A percentile compares a stretch with the other conserved stretches of the same genome.
phyloP scores from a whole-genome alignment of 805 yeast species.

The Candida berthetii region DNA sequence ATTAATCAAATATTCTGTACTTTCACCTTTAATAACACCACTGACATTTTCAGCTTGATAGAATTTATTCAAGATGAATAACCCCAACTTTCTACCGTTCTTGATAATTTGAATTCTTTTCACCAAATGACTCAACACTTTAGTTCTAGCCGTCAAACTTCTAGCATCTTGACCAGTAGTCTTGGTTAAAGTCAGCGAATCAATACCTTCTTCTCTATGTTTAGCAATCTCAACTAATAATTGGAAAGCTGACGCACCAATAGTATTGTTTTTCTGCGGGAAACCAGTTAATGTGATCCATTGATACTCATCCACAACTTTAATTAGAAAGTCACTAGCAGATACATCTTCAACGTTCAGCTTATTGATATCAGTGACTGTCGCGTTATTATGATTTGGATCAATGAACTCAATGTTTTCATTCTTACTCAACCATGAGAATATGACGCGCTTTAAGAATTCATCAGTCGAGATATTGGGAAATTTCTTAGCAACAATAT shows the following conservation, averaged over 20 bases:
- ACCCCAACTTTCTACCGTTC: conserved; percentile 47
- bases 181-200: conserved; percentile 48
- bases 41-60: conserved; percentile 16
- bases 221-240: conserved; percentile 56
- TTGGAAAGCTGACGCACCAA: conserved; percentile 53
- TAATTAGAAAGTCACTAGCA: conserved; percentile 14
- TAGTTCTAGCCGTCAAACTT: conserved; percentile 59
- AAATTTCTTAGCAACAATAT: conserved; percentile 10
- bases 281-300: conserved; percentile 55
- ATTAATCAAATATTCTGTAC: conserved; percentile 2
- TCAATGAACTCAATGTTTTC: conserved; percentile 8
- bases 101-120: conserved; percentile 30
- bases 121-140: conserved; percentile 46
- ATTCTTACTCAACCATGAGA: conserved; percentile 30
- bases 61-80: conserved; percentile 45
- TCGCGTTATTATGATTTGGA: background rate
- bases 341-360: conserved; percentile 6
- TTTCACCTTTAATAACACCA: conserved; percentile 19
- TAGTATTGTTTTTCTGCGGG: conserved; percentile 38
- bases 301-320: conserved; percentile 48
- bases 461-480: conserved; percentile 17
- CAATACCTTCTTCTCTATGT: conserved; percentile 48
- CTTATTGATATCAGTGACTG: background rate
- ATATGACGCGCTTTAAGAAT: conserved; percentile 25
- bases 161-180: conserved; percentile 65